Evolutionary conservation across 2,329 filamentous ascomycete genomes (phyloP), one percentile per base, ranked within the genome.

Genomic region (Huntiella decipiens): DNA sequence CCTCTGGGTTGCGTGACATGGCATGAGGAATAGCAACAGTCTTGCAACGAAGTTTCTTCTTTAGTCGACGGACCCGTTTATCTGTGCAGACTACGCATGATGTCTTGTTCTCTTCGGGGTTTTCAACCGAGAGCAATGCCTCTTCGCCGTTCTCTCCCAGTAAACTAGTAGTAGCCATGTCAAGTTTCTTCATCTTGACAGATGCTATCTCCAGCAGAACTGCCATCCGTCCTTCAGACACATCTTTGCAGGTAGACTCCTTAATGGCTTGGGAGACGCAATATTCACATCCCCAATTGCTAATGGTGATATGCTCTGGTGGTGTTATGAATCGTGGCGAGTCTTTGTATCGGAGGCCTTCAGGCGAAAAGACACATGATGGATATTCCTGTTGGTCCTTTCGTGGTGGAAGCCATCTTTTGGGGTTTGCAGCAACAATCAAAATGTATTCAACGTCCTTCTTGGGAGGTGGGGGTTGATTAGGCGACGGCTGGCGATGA

Each of bases 241-340:
- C 38, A 5, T 43, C 35, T 4, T 33, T 35, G 10, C 38, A n/a
- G 12, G 17, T 38, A 38, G 22, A 40, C 32, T 45, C 47, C 7
- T 39, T 38, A 39, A 49, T 44, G 3, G 35, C 34, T 19, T 49
- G 43, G 17, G 38, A 15, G 33, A 49, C 31, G 17, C 47, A 49
- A 35, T 45, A 42, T 12, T 49, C 43, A 13, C 47, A 49, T 8
- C 47, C 47, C 47, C 47, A 49, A 16, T 46, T 38, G 39, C 43
- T 49, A 15, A 49, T 45, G n/a, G 47, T 43, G 4, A 49, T 40
- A 22, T 40, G 44, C 16, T 38, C 46, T 35, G 35, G 19, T 28
- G 17, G 38, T 12, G 46, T 40, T 7, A 34, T 12, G 8, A 49
- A 43, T 5, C 43, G 47, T 17, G 43, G 33, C 4, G 38, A 49